These are phyloP conservation scores for Orbilia brochopaga DNA, from an alignment of 2,329 filamentous ascomycete genomes.

Conservation along the genomic window DNA sequence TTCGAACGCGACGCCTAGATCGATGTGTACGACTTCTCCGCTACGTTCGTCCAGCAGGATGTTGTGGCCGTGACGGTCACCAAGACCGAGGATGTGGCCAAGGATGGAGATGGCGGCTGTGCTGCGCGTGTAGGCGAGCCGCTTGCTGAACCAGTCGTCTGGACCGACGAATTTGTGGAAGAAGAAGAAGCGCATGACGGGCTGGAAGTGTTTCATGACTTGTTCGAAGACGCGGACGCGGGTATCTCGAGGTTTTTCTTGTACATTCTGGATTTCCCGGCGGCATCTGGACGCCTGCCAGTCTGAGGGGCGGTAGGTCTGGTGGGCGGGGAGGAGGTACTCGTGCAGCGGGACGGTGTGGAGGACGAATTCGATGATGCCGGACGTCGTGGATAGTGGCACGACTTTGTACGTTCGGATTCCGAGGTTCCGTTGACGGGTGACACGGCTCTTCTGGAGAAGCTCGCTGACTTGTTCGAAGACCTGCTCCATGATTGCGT, in stretches of 20 bases:
- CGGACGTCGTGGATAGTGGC: slow-evolving; percentile 80
- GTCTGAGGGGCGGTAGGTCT: slow-evolving; percentile 83
- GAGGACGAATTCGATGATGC: slow-evolving; percentile 95
- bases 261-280: slow-evolving; percentile 76
- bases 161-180: slow-evolving; percentile 92
- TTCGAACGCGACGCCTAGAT: slow-evolving; percentile 95
- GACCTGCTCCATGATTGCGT: slow-evolving; percentile 99
- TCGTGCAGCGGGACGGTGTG: slow-evolving; percentile 92
- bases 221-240: slow-evolving; percentile 77
- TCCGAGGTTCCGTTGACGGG: slow-evolving; percentile 83
- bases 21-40: slow-evolving; percentile 95
- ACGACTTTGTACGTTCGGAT: slow-evolving; percentile 98
- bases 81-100: slow-evolving; percentile 88
- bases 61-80: slow-evolving; percentile 94
- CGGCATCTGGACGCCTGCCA: slow-evolving; percentile 77
- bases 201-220: slow-evolving; percentile 81
- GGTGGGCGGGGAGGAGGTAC: slow-evolving; percentile 88
- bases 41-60: slow-evolving; percentile 88
- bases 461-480: slow-evolving; percentile 94
- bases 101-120: slow-evolving; percentile 96
- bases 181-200: slow-evolving; percentile 96
- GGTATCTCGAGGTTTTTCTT: slow-evolving; percentile 71
- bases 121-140: slow-evolving; percentile 88
- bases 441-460: slow-evolving; percentile 81
- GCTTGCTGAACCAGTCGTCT: slow-evolving; percentile 91